Evolutionary conservation across 192 early-diverging fungal species (phyloP).

Genomic region (Mortierella claussenii): DNA sequence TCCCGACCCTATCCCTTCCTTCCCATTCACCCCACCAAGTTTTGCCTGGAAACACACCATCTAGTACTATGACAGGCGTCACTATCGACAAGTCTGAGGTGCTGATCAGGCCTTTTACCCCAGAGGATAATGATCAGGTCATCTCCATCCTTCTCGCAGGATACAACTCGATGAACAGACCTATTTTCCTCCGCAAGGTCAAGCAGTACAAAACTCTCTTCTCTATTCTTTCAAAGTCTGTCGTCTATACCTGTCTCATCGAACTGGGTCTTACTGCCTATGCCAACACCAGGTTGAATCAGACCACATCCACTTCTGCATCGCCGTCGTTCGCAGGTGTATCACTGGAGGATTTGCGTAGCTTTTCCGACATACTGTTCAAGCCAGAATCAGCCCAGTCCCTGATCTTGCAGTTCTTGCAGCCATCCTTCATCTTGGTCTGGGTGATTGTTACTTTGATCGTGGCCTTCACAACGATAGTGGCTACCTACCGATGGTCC

Average conservation of each 20-base stretch:
- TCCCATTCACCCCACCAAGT: no score
- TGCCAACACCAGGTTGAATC: background rate
- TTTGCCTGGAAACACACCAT: no score
- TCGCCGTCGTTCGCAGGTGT: background rate
- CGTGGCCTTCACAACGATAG: conserved; percentile 2
- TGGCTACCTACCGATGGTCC: background rate
- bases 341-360: background rate
- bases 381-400: conserved; percentile 2
- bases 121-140: conserved; percentile 37
- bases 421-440: conserved; percentile 15
- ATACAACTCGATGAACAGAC: background rate
- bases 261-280: conserved; percentile 14
- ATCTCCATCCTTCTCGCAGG: conserved; percentile 14
- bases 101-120: conserved; percentile 25
- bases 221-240: conserved; percentile 18
- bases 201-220: conserved; percentile 11
- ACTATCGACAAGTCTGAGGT: conserved; percentile 23
- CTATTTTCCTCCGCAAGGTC: conserved; percentile 1
- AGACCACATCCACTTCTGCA: no score
- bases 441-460: conserved; percentile 7
- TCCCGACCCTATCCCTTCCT: no score
- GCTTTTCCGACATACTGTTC: background rate
- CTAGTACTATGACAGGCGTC: no score
- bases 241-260: conserved; percentile 16
- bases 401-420: conserved; percentile 15